phyloP scores from a whole-genome alignment of 169 alveolate species.

The Plasmodium vinckei region DNA sequence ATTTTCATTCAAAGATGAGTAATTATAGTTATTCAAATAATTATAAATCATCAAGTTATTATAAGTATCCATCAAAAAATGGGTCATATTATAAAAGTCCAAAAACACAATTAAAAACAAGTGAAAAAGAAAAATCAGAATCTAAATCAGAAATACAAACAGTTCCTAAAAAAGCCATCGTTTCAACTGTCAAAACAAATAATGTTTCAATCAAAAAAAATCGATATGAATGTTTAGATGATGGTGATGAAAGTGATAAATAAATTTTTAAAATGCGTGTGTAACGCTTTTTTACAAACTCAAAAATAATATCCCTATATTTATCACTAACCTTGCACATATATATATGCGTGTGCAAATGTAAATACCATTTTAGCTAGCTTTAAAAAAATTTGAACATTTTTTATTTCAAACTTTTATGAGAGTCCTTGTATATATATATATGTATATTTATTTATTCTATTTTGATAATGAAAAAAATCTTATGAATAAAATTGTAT shows the following conservation, averaged over 20 bases:
- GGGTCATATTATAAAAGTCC: constrained; percentile 23
- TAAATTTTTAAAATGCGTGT: background rate
- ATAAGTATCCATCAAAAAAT: constrained; percentile 34
- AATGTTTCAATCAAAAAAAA: constrained; percentile 71
- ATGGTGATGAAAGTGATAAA: constrained; percentile 73
- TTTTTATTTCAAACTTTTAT: too few relatives aligned
- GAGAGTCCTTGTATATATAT: background rate
- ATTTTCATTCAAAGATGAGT: constrained; percentile 30
- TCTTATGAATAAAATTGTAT: too few relatives aligned
- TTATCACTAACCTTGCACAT: background rate
- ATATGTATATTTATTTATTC: background rate
- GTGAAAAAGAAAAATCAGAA: constrained; percentile 60
- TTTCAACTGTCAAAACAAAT: constrained; percentile 59
- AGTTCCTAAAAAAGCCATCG: constrained; percentile 66
- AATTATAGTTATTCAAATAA: constrained; percentile 40
- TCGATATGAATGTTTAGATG: constrained; percentile 63
- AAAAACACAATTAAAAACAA: constrained; percentile 10
- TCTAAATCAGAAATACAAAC: constrained; percentile 44
- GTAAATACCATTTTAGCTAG: background rate
- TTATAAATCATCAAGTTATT: constrained; percentile 42
- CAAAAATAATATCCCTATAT: background rate
- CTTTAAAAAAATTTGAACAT: too few relatives aligned
- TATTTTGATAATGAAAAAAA: too few relatives aligned
- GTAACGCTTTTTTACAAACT: background rate
- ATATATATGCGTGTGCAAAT: background rate